phyloP scores from a whole-genome alignment of 257 asterid genomes.

The Lantana camara region DNA sequence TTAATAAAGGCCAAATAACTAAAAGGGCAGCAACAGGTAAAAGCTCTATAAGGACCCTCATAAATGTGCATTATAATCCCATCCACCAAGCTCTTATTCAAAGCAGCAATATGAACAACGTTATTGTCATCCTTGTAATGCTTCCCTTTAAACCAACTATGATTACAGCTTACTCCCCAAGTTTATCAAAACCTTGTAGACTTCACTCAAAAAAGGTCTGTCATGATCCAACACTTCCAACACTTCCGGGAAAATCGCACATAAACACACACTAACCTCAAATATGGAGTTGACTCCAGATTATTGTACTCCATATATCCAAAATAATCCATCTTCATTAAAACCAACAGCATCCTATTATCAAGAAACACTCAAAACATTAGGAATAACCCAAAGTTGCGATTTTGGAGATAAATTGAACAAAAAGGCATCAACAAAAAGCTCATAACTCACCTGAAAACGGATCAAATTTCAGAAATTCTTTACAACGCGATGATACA shows the following conservation, averaged over 20 bases:
- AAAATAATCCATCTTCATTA: constrained; percentile 20
- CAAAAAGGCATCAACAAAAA: constrained; percentile 26
- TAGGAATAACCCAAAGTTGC: constrained; percentile 2
- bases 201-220: no score
- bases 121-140: no score
- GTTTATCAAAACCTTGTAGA: no score
- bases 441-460: constrained; percentile 23
- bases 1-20: no score
- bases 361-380: constrained; percentile 8
- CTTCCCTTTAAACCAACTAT: no score
- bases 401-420: constrained; percentile 2
- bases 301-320: constrained; percentile 48
- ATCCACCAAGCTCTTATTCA: no score
- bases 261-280: constrained; percentile 55
- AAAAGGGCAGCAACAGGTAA: no score
- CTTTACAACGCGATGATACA: background rate
- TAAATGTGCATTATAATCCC: no score
- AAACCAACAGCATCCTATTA: constrained; percentile 18
- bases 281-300: constrained; percentile 56
- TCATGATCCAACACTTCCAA: no score
- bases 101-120: no score
- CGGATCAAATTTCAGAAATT: constrained; percentile 13
- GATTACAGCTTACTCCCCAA: no score
- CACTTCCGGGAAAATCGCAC: background rate
- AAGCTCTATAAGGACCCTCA: no score